Evolutionary conservation across 257 asterid species (phyloP).

Genomic region (Echites panduratus): DNA sequence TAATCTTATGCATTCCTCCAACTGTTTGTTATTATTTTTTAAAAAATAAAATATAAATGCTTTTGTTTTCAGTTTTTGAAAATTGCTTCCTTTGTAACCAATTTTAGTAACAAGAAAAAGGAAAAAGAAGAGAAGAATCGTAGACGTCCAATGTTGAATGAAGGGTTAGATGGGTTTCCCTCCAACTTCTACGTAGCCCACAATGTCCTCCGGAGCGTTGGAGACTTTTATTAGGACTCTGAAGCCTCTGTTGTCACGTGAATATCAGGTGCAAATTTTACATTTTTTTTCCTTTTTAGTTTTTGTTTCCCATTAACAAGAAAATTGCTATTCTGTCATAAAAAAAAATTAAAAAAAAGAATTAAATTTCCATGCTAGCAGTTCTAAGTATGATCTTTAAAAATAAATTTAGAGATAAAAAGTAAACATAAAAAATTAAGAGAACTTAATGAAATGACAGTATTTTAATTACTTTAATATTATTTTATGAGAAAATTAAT

Average conservation of each 20-base stretch:
- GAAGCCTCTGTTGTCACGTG: not conserved
- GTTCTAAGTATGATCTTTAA: too few species aligned
- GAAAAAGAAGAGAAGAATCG: slow-evolving; percentile 8
- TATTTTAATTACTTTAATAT: too few species aligned
- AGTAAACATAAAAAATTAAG: too few species aligned
- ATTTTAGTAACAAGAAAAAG: not conserved
- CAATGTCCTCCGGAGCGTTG: not conserved
- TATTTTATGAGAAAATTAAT: too few species aligned
- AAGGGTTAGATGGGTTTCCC: slow-evolving; percentile 22
- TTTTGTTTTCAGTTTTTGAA: not conserved
- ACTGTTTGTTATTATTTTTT: not conserved
- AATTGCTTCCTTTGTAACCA: too few species aligned
- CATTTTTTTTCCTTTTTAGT: not conserved
- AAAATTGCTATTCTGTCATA: too few species aligned
- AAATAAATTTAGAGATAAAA: too few species aligned
- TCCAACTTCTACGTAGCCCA: slow-evolving; percentile 2
- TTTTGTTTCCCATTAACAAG: too few species aligned
- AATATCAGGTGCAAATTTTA: not conserved
- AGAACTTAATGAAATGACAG: too few species aligned
- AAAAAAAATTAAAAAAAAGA: too few species aligned
- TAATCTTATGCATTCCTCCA: not conserved
- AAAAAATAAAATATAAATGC: too few species aligned
- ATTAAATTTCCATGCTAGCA: too few species aligned
- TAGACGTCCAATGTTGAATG: slow-evolving; percentile 8
- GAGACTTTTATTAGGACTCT: slow-evolving; percentile 7